Base-by-base conservation (phyloP, 345 rosid genomes). In the Microthlaspi erraticum region DNA sequence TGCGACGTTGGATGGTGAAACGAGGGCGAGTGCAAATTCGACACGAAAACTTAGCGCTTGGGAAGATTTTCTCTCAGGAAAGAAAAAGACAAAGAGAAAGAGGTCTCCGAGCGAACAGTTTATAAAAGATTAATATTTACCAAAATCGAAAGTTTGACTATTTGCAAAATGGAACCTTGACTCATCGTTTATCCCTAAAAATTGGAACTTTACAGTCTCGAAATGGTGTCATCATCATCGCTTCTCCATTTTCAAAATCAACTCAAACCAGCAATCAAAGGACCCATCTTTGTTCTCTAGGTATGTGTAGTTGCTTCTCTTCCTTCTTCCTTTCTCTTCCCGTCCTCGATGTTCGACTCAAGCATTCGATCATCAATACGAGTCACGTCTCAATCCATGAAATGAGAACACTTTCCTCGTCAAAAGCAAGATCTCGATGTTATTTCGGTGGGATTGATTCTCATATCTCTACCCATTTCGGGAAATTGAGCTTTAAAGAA, bases 291-390 rank as follows among this genome's bases (percentile, higher is more conserved):
- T 56, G 18, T 59, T 29, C 60, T 33, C 45, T 9, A 43, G 50
- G 49, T 63, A 87, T 85, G 86, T 74, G 76, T 62, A 77, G 54
- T 62, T 75, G 84, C 77, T 42, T 79, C 3, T 64, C 79, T 50
- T 72, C 78, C 0, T 20, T 37, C 1, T 66, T 73, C 31, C 49
- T 64, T 10, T 23, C 83, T n/a, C n/a, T n/a, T n/a, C n/a, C n/a
- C n/a, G n/a, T n/a, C n/a, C n/a, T n/a, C n/a, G n/a, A n/a, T n/a
- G n/a, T n/a, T n/a, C n/a, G 49, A 14, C 60, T 50, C 44, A 53
- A 36, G 4, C 13, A 23, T 39, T 59, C 60, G 3, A 41, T 57
- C 57, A 10, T 26, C 46, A 68, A 14, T 46, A 14, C 14, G 16
- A 16, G 39, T 64, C 53, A 31, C 44, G 36, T 42, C 29, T 16